These are phyloP conservation scores for Tolypocladium tropicale DNA, from an alignment of 2,329 filamentous ascomycete genomes.

Conservation along the genomic window DNA sequence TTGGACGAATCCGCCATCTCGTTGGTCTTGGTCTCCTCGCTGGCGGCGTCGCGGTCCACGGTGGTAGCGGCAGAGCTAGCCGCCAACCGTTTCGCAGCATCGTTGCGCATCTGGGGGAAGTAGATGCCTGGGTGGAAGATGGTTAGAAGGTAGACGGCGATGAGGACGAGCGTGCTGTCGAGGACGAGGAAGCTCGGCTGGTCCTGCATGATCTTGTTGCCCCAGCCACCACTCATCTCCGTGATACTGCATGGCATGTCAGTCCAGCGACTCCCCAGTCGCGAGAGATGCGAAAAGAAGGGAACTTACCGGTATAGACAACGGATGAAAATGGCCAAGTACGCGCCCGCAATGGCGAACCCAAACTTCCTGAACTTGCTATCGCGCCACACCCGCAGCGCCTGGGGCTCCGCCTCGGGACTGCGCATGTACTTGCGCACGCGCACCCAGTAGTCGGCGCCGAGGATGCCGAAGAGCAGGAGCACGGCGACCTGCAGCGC, in stretches of 20 bases:
- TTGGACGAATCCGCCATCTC: conserved; percentile 15
- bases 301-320: conserved; percentile 40
- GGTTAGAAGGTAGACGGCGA: conserved; percentile 39
- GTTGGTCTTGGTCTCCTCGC: conserved; percentile 9
- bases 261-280: not conserved
- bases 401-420: conserved; percentile 17
- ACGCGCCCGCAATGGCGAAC: conserved; percentile 34
- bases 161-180: conserved; percentile 39
- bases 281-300: not conserved
- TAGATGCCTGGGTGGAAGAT: conserved; percentile 42
- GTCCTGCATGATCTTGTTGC: conserved; percentile 53
- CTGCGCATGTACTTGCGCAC: conserved; percentile 26
- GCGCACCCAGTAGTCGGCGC: conserved; percentile 34
- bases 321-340: conserved; percentile 33
- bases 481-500: conserved; percentile 43
- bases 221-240: conserved; percentile 56
- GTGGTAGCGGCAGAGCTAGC: conserved; percentile 1
- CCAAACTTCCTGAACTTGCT: conserved; percentile 31
- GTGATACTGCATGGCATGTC: conserved; percentile 32
- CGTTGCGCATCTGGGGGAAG: conserved; percentile 42
- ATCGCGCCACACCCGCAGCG: conserved; percentile 30
- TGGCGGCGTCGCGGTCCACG: not conserved
- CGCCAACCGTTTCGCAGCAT: conserved; percentile 11
- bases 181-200: conserved; percentile 49
- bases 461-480: conserved; percentile 31